Percentiles rank a stretch among this genome's conserved stretches.
These are phyloP conservation scores for Candida tetrigidarum DNA, from an alignment of 1,139 yeast species.

Conservation along the genomic window DNA sequence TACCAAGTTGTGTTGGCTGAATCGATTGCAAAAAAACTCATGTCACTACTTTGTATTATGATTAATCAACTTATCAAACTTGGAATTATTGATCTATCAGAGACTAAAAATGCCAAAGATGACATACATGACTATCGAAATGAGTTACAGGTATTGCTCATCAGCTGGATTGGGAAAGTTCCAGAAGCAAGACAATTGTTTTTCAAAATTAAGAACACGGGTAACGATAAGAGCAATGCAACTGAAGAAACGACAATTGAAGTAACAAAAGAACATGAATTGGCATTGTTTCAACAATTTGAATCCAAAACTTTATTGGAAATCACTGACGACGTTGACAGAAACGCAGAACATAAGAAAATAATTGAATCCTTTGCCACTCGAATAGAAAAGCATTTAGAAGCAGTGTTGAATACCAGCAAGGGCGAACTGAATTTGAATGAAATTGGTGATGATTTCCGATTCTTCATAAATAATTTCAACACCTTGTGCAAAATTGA, in stretches of 20 bases:
- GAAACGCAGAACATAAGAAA: conserved; percentile 15
- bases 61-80: conserved; percentile 51
- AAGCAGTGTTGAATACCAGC: conserved; percentile 11
- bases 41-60: conserved; percentile 64
- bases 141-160: conserved; percentile 59
- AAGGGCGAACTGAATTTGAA: conserved; percentile 8
- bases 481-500: conserved; percentile 38
- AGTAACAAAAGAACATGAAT: conserved; percentile 13
- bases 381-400: conserved; percentile 22
- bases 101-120: conserved; percentile 22
- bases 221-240: conserved; percentile 14
- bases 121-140: conserved; percentile 51
- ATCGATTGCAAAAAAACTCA: conserved; percentile 51
- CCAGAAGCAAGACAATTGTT: conserved; percentile 46
- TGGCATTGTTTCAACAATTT: conserved; percentile 19
- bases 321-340: conserved; percentile 24
- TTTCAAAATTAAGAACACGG: conserved; percentile 33
- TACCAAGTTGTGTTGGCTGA: conserved; percentile 38
- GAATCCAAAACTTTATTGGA: conserved; percentile 16
- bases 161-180: conserved; percentile 62
- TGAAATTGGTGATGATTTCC: conserved; percentile 23
- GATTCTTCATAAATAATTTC: conserved; percentile 31
- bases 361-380: conserved; percentile 18
- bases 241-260: neutral
- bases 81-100: conserved; percentile 46